Evolutionary conservation across 495 filamentous ascomycete genomes (phyloP).

Genomic region (Clohesyomyces aquaticus): DNA sequence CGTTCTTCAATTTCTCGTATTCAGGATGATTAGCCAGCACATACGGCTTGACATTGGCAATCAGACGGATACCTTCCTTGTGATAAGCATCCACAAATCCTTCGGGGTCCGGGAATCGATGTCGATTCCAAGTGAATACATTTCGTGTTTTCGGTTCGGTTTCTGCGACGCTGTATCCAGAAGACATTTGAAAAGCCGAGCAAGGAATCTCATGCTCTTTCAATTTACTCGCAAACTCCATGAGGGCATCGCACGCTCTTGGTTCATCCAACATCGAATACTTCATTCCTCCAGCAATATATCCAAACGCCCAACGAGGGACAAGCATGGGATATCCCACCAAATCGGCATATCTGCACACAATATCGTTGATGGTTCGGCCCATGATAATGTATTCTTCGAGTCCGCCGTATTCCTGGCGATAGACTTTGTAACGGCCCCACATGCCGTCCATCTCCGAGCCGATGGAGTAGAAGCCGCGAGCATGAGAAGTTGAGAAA

Average conservation of each 20-base stretch:
- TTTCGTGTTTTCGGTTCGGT: conserved; percentile 67
- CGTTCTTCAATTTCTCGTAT: conserved; percentile 58
- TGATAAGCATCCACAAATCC: conserved; percentile 64
- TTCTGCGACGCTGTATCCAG: conserved; percentile 70
- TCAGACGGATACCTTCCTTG: conserved; percentile 62
- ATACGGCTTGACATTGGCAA: conserved; percentile 76
- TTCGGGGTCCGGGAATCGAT: conserved; percentile 68
- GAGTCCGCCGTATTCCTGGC: conserved; percentile 69
- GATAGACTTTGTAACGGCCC: conserved; percentile 71
- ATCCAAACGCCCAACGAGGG: conserved; percentile 70
- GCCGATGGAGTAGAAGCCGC: conserved; percentile 68
- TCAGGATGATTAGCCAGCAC: conserved; percentile 66
- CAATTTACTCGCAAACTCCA: conserved; percentile 63
- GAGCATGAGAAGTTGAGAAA: conserved; percentile 66
- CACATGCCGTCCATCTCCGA: conserved; percentile 71
- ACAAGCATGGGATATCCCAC: conserved; percentile 67
- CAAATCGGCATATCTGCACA: conserved; percentile 65
- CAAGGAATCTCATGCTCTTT: conserved; percentile 68
- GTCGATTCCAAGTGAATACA: conserved; percentile 71
- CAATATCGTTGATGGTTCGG: conserved; percentile 64
- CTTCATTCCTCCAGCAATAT: conserved; percentile 70
- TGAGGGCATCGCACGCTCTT: conserved; percentile 59
- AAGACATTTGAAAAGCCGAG: conserved; percentile 72
- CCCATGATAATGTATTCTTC: conserved; percentile 72
- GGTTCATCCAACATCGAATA: conserved; percentile 68